Evolutionary conservation across 495 filamentous ascomycete genomes (phyloP).

Genomic region (Pyronema omphalodes): DNA sequence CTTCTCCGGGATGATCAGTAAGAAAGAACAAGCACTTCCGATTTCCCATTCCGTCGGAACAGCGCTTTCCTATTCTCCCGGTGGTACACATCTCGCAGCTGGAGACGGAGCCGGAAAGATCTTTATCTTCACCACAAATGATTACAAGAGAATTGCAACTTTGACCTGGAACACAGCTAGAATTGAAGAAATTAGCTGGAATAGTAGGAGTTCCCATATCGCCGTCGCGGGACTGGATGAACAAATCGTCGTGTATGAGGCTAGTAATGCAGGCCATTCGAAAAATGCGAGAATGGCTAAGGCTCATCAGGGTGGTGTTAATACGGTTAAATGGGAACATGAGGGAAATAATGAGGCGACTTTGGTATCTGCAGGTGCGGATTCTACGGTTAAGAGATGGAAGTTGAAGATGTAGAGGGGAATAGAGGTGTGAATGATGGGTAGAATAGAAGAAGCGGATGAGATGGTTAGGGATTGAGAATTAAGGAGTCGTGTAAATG

Average conservation of each 20-base stretch:
- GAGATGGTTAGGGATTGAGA: no score
- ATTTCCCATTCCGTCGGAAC: conserved; percentile 36
- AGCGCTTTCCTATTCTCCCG: conserved; percentile 57
- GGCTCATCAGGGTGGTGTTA: conserved; percentile 90
- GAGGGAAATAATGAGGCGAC: conserved; percentile 34
- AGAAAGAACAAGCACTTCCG: conserved; percentile 29
- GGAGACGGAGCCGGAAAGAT: conserved; percentile 80
- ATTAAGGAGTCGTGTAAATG: no score
- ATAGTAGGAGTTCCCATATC: conserved; percentile 50
- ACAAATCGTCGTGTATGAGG: conserved; percentile 73
- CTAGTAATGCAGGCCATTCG: conserved; percentile 49
- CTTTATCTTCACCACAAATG: conserved; percentile 45
- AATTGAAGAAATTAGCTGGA: conserved; percentile 71
- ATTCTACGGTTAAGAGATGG: conserved; percentile 87
- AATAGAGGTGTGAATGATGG: background rate
- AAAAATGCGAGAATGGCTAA: conserved; percentile 59
- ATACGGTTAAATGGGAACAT: conserved; percentile 55
- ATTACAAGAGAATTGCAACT: conserved; percentile 44
- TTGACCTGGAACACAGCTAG: conserved; percentile 89
- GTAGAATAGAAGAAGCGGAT: no score
- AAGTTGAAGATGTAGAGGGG: conserved; percentile 30
- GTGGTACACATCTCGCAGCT: conserved; percentile 54
- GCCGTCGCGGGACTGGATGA: conserved; percentile 78
- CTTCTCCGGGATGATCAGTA: conserved; percentile 31
- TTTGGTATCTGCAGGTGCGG: conserved; percentile 62